phyloP scores from a whole-genome alignment of 2,329 filamentous ascomycete genomes.

The Nemania diffusa region DNA sequence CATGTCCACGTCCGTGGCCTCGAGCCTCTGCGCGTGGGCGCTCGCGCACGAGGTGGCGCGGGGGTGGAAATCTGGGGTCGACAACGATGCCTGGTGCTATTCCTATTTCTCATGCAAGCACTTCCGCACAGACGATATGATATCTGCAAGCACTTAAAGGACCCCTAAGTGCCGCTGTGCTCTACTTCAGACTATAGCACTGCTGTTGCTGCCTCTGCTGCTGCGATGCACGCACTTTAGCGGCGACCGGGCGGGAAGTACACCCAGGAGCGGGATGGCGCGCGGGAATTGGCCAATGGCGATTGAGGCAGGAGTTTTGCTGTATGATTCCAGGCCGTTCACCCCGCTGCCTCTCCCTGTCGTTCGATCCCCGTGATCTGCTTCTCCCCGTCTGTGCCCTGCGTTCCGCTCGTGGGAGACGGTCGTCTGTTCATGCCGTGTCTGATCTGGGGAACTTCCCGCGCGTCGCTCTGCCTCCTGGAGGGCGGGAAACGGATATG shows the following conservation, averaged over 20 bases:
- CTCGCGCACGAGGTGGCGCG: neutral
- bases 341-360: constrained; percentile 3
- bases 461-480: constrained; percentile 5
- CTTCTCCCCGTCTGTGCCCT: constrained; percentile 32
- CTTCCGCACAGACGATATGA: constrained; percentile 21
- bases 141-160: constrained; percentile 15
- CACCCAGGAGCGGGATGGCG: neutral
- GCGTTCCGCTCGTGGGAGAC: constrained; percentile 13
- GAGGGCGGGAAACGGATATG: neutral
- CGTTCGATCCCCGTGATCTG: constrained; percentile 24
- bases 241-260: constrained; percentile 1
- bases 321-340: constrained; percentile 20
- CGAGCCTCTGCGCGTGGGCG: neutral
- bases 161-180: constrained; percentile 7
- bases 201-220: neutral
- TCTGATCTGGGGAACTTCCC: constrained; percentile 20
- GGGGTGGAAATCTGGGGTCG: constrained; percentile 29
- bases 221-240: constrained; percentile 31
- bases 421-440: constrained; percentile 19
- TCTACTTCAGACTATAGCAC: neutral
- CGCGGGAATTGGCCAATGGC: constrained; percentile 5
- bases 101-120: constrained; percentile 25
- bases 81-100: neutral
- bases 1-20: constrained; percentile 14
- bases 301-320: neutral